Percentiles rank a stretch among this genome's conserved stretches.
Evolutionary conservation across 208 protist species (phyloP).

Genomic region (Leptomonas seymouri): DNA sequence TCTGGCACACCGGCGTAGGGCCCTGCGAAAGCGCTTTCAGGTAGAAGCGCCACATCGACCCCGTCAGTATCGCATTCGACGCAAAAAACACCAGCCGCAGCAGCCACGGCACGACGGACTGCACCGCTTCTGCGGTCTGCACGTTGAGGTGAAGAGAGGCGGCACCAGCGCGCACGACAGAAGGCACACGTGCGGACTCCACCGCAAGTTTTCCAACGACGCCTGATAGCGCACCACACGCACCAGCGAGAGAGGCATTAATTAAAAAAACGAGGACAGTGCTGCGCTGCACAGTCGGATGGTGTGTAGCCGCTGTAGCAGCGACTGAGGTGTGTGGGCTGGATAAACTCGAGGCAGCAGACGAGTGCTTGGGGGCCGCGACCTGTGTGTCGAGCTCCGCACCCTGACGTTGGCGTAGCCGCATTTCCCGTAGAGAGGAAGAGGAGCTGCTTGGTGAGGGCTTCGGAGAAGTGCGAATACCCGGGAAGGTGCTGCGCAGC

Average conservation of each 20-base stretch:
- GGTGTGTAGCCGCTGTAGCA: slow-evolving; percentile 10
- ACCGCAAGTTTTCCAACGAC: slow-evolving; percentile 81
- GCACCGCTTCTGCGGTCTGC: slow-evolving; percentile 18
- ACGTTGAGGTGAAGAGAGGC: slow-evolving; percentile 11
- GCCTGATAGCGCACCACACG: slow-evolving; percentile 68
- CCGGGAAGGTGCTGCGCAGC: too few species aligned
- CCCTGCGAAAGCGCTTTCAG: slow-evolving; percentile 80
- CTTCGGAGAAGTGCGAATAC: too few species aligned
- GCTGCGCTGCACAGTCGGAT: background rate
- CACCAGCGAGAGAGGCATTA: slow-evolving; percentile 70
- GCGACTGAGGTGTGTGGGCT: background rate
- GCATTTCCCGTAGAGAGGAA: background rate
- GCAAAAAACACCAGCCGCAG: slow-evolving; percentile 54
- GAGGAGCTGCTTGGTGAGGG: background rate
- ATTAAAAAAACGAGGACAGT: slow-evolving; percentile 48
- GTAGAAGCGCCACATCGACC: slow-evolving; percentile 89
- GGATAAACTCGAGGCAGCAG: background rate
- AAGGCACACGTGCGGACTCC: slow-evolving; percentile 29
- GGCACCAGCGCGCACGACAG: slow-evolving; percentile 18
- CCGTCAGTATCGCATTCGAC: slow-evolving; percentile 68
- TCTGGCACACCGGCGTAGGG: slow-evolving; percentile 83
- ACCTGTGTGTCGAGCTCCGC: slow-evolving; percentile 10
- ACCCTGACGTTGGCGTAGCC: slow-evolving; percentile 10
- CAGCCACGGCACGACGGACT: slow-evolving; percentile 34
- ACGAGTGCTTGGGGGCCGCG: background rate